A percentile compares a stretch with the other conserved stretches of the same genome.
Evolutionary conservation across 257 asterid genomes (phyloP).

Genomic region (Solanum acaule): DNA sequence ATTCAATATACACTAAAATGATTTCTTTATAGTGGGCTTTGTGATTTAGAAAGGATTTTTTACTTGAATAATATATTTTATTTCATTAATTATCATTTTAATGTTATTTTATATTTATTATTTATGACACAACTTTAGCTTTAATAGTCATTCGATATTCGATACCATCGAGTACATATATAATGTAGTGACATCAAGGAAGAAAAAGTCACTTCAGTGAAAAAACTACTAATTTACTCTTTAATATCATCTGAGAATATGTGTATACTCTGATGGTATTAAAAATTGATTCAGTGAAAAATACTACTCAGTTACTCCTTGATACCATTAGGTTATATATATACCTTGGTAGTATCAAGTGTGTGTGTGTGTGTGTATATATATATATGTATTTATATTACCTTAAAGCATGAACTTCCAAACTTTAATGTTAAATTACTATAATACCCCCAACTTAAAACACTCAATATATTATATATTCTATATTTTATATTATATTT

Average conservation of each 20-base stretch:
- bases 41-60: background rate
- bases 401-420: too few relatives aligned
- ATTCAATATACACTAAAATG: background rate
- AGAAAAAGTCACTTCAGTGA: background rate
- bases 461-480: too few relatives aligned
- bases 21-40: background rate
- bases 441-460: too few relatives aligned
- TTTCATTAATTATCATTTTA: background rate
- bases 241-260: background rate
- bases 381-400: too few relatives aligned
- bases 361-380: too few relatives aligned
- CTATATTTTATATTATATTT: too few relatives aligned
- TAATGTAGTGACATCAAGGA: background rate
- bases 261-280: background rate
- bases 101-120: too few relatives aligned
- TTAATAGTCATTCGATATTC: background rate
- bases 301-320: background rate
- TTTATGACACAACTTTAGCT: background rate
- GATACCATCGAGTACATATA: background rate
- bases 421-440: too few relatives aligned
- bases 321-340: background rate
- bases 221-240: background rate
- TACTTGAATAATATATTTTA: background rate
- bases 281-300: too few relatives aligned
- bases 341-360: too few relatives aligned